Conservation (phyloP, 2,329 filamentous ascomycete species). For the Xylogone sp. region DNA sequence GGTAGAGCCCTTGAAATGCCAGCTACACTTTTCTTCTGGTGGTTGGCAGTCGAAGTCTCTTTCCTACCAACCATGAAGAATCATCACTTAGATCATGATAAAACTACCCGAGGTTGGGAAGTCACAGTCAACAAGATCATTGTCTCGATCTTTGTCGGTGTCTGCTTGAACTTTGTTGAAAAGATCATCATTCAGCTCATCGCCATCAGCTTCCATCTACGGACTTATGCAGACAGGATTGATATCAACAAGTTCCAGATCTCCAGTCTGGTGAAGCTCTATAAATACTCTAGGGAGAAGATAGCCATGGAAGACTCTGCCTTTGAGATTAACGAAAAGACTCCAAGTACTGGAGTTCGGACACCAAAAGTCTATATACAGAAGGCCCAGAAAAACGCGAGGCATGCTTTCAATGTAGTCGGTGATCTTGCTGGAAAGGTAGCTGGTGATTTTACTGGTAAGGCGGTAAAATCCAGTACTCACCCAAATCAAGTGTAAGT, state of each 20-base stretch:
- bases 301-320: constrained; percentile 72
- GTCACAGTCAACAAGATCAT: constrained; percentile 79
- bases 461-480: constrained; percentile 60
- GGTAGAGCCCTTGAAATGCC: constrained; percentile 82
- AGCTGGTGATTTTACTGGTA: constrained; percentile 88
- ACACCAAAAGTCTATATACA: constrained; percentile 71
- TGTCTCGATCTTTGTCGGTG: constrained; percentile 76
- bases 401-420: constrained; percentile 72
- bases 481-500: constrained; percentile 73
- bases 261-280: constrained; percentile 60
- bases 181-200: constrained; percentile 96
- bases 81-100: constrained; percentile 48
- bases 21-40: constrained; percentile 86
- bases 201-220: constrained; percentile 84
- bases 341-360: constrained; percentile 40
- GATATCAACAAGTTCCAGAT: constrained; percentile 92
- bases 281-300: constrained; percentile 59
- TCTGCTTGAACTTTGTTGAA: constrained; percentile 77
- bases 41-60: constrained; percentile 79
- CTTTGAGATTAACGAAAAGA: constrained; percentile 53
- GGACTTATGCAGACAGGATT: constrained; percentile 88
- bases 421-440: constrained; percentile 82
- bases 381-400: constrained; percentile 70
- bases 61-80: constrained; percentile 77
- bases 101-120: constrained; percentile 63